Percentiles rank a stretch among this genome's conserved stretches.
phyloP scores from a whole-genome alignment of 1,284 basidiomycete species.

The Ustilago tritici region DNA sequence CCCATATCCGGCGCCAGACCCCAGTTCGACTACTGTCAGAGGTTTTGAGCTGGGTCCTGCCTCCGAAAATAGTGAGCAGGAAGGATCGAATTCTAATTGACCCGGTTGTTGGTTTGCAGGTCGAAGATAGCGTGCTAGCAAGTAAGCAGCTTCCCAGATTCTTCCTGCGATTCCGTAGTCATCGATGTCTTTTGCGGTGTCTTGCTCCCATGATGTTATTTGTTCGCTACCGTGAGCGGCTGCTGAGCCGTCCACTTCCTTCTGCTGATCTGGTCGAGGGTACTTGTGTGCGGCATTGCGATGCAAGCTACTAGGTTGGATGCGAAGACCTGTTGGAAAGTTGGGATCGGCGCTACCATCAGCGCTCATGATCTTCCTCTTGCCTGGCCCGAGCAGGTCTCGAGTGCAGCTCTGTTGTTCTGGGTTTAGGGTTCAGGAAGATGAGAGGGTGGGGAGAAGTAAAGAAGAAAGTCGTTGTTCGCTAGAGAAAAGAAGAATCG shows the following conservation, averaged over 20 bases:
- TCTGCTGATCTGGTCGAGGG: not conserved
- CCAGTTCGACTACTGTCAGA: constrained; percentile 60
- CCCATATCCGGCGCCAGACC: constrained; percentile 64
- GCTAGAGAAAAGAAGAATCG: not conserved
- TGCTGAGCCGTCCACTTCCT: not conserved
- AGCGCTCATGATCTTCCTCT: constrained; percentile 13
- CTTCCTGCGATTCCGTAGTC: constrained; percentile 67
- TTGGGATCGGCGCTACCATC: constrained; percentile 55
- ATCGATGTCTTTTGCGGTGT: constrained; percentile 61
- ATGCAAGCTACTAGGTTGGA: constrained; percentile 52
- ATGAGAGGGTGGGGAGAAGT: not conserved
- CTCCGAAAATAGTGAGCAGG: constrained; percentile 49
- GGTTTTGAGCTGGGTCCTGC: constrained; percentile 1
- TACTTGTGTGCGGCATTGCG: not conserved
- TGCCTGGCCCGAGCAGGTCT: constrained; percentile 18
- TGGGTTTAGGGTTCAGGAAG: too few species aligned
- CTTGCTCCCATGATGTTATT: constrained; percentile 49
- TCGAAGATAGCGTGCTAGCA: constrained; percentile 55
- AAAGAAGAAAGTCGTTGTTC: not conserved
- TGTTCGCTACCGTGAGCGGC: not conserved
- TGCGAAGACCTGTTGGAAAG: constrained; percentile 56
- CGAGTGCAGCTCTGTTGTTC: not conserved
- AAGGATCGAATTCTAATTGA: constrained; percentile 59
- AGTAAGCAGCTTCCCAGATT: constrained; percentile 67
- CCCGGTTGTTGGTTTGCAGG: constrained; percentile 5